A percentile compares a stretch with the other conserved stretches of the same genome.
Conservation (phyloP, 1,284 basidiomycete genomes). For the Boletus holoroseus region DNA sequence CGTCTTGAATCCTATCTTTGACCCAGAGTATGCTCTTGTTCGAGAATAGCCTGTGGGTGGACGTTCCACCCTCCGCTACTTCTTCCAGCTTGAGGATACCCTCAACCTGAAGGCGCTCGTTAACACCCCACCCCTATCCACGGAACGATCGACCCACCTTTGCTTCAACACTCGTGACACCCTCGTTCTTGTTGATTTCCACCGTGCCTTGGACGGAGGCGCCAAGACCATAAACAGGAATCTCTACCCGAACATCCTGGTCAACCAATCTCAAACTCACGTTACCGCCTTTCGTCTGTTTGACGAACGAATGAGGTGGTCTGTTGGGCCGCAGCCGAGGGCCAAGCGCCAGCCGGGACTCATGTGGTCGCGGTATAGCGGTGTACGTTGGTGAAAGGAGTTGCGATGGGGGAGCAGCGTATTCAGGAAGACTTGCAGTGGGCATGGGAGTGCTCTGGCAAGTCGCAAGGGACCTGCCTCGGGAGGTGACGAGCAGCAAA, state of each 20-base stretch:
- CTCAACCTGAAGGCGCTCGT: constrained; percentile 45
- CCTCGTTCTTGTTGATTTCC: constrained; percentile 51
- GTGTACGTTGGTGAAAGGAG: constrained; percentile 41
- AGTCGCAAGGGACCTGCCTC: constrained; percentile 9
- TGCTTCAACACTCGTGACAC: constrained; percentile 55
- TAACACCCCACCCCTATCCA: constrained; percentile 13
- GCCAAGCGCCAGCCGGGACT: constrained; percentile 50
- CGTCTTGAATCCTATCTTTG: constrained; percentile 38
- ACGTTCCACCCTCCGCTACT: constrained; percentile 58
- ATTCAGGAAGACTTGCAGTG: constrained; percentile 42
- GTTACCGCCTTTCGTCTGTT: constrained; percentile 53
- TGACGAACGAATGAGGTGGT: constrained; percentile 49
- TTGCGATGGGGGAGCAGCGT: constrained; percentile 33
- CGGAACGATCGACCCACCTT: constrained; percentile 39
- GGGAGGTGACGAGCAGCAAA: constrained; percentile 8
- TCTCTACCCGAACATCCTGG: constrained; percentile 44
- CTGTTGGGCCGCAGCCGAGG: constrained; percentile 39
- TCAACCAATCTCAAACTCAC: constrained; percentile 46
- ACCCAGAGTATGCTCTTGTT: constrained; percentile 53
- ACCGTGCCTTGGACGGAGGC: constrained; percentile 53
- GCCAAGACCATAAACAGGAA: constrained; percentile 56
- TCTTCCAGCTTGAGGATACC: constrained; percentile 56
- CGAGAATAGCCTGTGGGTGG: constrained; percentile 47
- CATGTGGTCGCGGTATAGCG: constrained; percentile 43
- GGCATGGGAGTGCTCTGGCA: constrained; percentile 36